Conservation (phyloP, 495 filamentous ascomycete genomes). For the Xanthoparmelia taractica region DNA sequence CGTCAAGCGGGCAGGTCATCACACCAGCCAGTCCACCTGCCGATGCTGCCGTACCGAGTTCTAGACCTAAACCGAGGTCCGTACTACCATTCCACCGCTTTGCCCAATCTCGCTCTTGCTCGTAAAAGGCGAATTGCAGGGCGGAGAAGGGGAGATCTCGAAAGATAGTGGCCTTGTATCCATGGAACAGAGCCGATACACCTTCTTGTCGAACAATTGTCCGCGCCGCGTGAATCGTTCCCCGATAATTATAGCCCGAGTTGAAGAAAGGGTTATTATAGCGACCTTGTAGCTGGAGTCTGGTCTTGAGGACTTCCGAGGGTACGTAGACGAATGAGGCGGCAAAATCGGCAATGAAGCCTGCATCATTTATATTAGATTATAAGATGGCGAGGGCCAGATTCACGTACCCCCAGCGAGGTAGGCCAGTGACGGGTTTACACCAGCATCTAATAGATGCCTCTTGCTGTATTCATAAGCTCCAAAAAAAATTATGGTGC, state of each 20-base stretch:
- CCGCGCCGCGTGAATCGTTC: constrained; percentile 66
- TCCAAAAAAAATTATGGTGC: constrained; percentile 91
- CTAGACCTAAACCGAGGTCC: constrained; percentile 76
- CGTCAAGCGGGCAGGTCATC: constrained; percentile 90
- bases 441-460: constrained; percentile 70
- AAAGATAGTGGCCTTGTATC: constrained; percentile 88
- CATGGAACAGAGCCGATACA: constrained; percentile 77
- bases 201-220: constrained; percentile 82
- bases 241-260: constrained; percentile 90
- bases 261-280: constrained; percentile 89
- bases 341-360: constrained; percentile 84
- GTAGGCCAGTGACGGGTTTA: constrained; percentile 74
- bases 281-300: constrained; percentile 87
- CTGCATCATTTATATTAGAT: constrained; percentile 36
- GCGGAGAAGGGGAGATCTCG: constrained; percentile 94
- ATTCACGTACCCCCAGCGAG: constrained; percentile 59
- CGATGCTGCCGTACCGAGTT: constrained; percentile 83
- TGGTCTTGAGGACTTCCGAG: constrained; percentile 92
- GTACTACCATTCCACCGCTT: constrained; percentile 61
- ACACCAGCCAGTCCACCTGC: constrained; percentile 92
- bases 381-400: neutral
- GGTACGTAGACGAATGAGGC: constrained; percentile 91
- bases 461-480: constrained; percentile 94
- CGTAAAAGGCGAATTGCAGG: constrained; percentile 95
- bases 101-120: constrained; percentile 79